phyloP scores from a whole-genome alignment of 768 basidiomycete species.

The Candolleomyces aberdarensis region DNA sequence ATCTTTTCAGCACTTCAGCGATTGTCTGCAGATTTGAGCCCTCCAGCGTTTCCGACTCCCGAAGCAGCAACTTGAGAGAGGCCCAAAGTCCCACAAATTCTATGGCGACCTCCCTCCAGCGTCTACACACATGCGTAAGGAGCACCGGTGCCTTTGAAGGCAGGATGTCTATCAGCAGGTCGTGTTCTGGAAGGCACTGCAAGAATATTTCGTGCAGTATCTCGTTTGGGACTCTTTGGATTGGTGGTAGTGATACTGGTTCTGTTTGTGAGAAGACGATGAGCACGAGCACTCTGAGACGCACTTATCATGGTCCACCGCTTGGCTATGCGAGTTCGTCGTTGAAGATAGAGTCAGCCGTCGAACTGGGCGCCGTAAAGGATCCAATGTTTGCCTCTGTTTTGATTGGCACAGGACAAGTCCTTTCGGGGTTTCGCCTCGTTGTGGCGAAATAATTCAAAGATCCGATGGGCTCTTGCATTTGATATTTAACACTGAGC shows the following conservation, averaged over 20 bases:
- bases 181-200: neutral
- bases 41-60: neutral
- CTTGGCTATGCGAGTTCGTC: no score
- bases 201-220: neutral
- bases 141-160: neutral
- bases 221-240: neutral
- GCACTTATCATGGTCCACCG: no score
- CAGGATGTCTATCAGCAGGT: neutral
- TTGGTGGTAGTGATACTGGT: neutral
- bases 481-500: no score
- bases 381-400: no score
- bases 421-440: no score
- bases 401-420: no score
- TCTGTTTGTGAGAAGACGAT: no score
- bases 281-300: no score
- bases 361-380: no score
- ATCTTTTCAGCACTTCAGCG: neutral
- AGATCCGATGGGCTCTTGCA: no score
- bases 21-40: neutral
- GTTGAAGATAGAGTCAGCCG: no score
- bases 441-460: no score
- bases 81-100: neutral
- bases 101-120: neutral
- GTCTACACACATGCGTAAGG: neutral
- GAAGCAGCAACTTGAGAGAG: neutral